Evolutionary conservation across 1,139 yeast genomes (phyloP).

Genomic region (Pichia sp.): DNA sequence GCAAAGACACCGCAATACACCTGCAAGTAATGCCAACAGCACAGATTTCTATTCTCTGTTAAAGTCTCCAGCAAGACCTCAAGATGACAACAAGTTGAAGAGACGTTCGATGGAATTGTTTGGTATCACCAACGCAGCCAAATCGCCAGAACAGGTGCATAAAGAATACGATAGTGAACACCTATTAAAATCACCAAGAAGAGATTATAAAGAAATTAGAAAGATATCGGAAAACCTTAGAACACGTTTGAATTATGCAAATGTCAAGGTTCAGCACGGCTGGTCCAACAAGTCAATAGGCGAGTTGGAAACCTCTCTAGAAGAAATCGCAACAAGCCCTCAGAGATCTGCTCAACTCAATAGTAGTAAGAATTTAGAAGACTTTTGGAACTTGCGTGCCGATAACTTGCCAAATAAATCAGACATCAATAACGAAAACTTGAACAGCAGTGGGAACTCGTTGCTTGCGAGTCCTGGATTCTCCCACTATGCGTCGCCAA

Average conservation of each 20-base stretch:
- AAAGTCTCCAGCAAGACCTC: conserved; percentile 30
- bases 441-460: neutral
- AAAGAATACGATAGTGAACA: conserved; percentile 16
- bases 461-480: conserved; percentile 12
- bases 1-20: conserved; percentile 27
- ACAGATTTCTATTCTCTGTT: conserved; percentile 33
- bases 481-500: neutral
- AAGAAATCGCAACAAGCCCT: conserved; percentile 22
- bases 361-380: conserved; percentile 21
- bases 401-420: conserved; percentile 23
- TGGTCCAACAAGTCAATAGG: conserved; percentile 32
- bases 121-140: conserved; percentile 21
- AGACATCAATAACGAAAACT: neutral
- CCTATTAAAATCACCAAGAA: conserved; percentile 17
- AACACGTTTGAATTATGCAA: conserved; percentile 35
- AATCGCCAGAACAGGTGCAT: conserved; percentile 26
- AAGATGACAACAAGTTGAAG: conserved; percentile 27
- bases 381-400: conserved; percentile 29
- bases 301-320: conserved; percentile 31
- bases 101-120: conserved; percentile 32
- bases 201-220: conserved; percentile 32
- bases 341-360: conserved; percentile 15
- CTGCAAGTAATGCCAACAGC: neutral
- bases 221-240: conserved; percentile 34
- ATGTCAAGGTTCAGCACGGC: conserved; percentile 34